Evolutionary conservation across 2,329 filamentous ascomycete species (phyloP).

Genomic region (Aureobasidium sp.): DNA sequence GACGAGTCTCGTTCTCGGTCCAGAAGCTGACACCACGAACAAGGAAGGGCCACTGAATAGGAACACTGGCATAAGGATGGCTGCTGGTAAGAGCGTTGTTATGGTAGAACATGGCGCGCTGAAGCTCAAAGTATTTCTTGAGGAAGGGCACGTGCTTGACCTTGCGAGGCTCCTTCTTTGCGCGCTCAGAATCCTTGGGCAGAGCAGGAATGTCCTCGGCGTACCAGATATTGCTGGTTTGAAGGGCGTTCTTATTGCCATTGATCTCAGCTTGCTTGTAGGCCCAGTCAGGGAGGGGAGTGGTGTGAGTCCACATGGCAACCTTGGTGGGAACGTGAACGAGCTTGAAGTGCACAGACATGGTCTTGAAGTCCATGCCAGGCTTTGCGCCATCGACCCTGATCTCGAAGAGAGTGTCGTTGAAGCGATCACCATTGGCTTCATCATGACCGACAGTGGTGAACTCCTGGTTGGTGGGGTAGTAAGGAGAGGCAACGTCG

Average conservation of each 20-base stretch:
- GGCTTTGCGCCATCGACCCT: conserved; percentile 79
- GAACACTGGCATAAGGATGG: conserved; percentile 90
- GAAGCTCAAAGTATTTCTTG: conserved; percentile 90
- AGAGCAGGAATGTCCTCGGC: conserved; percentile 86
- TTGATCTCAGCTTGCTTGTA: conserved; percentile 99
- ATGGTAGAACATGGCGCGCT: conserved; percentile 98
- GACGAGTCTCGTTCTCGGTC: conserved; percentile 89
- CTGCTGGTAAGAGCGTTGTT: conserved; percentile 97
- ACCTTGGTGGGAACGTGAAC: conserved; percentile 92
- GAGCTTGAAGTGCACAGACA: conserved; percentile 91
- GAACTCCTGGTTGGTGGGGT: conserved; percentile 97
- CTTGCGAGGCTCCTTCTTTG: conserved; percentile 66
- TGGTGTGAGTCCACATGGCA: conserved; percentile 97
- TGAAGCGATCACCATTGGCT: conserved; percentile 63
- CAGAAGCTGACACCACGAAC: conserved; percentile 97
- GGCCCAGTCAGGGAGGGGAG: conserved; percentile 91
- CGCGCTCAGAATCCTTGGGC: conserved; percentile 60
- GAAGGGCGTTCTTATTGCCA: conserved; percentile 89
- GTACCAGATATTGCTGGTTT: conserved; percentile 89
- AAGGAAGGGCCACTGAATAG: conserved; percentile 96
- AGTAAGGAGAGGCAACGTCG: conserved; percentile 93
- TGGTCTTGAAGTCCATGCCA: conserved; percentile 76
- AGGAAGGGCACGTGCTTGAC: conserved; percentile 82
- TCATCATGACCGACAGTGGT: conserved; percentile 70
- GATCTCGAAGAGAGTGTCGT: conserved; percentile 90